These are phyloP conservation scores for Pulicaria dysenterica DNA, from an alignment of 129 eudicot genomes.

Conservation along the genomic window DNA sequence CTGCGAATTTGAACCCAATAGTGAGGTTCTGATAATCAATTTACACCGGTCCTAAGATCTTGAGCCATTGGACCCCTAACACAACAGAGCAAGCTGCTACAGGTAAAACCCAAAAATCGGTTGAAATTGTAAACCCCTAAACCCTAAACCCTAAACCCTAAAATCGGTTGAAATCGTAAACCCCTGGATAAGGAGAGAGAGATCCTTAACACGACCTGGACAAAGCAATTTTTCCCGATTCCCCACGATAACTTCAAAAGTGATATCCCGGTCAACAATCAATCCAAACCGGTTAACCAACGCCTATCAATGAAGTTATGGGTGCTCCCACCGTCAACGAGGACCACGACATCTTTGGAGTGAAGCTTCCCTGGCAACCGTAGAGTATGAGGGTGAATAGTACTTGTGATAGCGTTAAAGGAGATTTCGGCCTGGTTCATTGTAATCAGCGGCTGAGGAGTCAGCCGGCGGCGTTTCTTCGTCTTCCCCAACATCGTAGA, in stretches of 20 bases:
- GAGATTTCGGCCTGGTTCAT: neutral
- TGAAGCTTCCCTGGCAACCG: neutral
- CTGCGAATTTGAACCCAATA: neutral
- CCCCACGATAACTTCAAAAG: neutral
- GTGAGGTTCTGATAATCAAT: neutral
- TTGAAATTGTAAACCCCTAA: neutral
- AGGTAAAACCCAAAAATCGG: conserved; percentile 14
- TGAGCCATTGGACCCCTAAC: conserved; percentile 9
- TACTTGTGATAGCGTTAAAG: neutral
- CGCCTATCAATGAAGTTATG: conserved; percentile 15
- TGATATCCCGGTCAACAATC: neutral
- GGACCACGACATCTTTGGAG: conserved; percentile 4
- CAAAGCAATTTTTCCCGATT: neutral
- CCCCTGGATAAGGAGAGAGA: neutral
- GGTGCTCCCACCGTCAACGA: no score
- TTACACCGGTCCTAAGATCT: neutral
- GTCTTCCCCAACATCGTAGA: neutral
- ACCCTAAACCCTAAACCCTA: no score
- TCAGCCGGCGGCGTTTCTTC: no score
- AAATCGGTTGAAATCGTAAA: no score
- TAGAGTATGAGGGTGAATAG: neutral
- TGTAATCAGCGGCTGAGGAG: neutral
- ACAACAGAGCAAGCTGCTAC: neutral
- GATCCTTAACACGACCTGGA: neutral
- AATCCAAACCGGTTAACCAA: conserved; percentile 1